Percentiles rank a stretch among this genome's conserved stretches.
Evolutionary conservation across 139 green algal species (phyloP).

Genomic region (Eudorina sp.): DNA sequence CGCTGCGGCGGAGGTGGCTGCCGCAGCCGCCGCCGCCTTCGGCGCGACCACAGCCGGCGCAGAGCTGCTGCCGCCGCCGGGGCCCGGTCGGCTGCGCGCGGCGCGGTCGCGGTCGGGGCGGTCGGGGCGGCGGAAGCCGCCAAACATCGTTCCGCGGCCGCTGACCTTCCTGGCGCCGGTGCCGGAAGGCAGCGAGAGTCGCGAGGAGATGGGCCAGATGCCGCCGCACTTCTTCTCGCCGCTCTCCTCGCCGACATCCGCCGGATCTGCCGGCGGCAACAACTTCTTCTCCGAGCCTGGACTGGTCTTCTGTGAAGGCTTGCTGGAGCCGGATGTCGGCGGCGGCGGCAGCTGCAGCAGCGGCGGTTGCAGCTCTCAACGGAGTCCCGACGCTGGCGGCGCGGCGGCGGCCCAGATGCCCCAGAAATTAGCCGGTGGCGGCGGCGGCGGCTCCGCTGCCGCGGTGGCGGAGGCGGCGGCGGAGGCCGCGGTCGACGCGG

Average conservation of each 20-base stretch:
- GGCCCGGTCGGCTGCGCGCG: background rate
- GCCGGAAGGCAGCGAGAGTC: background rate
- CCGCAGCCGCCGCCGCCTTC: background rate
- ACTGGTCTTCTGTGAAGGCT: background rate
- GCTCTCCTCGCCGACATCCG: background rate
- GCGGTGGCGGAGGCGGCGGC: background rate
- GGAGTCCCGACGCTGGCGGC: background rate
- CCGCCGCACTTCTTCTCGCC: constrained; percentile 31
- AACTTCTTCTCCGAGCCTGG: background rate
- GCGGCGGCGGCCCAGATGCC: background rate
- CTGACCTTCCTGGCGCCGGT: background rate
- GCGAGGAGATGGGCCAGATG: background rate
- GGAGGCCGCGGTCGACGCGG: no score
- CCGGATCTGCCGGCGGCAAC: background rate
- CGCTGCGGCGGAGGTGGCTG: background rate
- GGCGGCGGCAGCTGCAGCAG: background rate
- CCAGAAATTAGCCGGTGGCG: background rate
- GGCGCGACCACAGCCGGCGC: no score
- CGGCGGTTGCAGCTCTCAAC: background rate
- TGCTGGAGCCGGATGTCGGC: background rate
- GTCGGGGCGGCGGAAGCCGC: background rate
- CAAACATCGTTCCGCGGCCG: background rate
- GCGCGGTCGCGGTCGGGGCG: background rate
- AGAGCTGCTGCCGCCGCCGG: background rate
- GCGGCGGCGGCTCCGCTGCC: background rate